Evolutionary conservation across 495 filamentous ascomycete genomes (phyloP), one percentile per base, ranked within the genome.

Genomic region (Penicillium egyptiacum): DNA sequence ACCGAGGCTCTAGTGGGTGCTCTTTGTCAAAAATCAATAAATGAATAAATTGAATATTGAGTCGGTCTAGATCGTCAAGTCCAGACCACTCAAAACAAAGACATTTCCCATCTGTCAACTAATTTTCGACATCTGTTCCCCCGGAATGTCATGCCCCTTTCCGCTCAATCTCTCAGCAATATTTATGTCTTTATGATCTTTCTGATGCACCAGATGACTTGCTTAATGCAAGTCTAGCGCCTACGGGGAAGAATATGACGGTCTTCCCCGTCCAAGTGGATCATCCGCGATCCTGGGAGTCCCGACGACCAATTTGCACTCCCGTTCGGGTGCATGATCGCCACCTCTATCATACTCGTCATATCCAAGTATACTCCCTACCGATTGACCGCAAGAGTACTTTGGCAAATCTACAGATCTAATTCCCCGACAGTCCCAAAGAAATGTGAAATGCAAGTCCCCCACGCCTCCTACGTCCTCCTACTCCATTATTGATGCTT

Each of bases 181-280:
- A 30, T 6, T 25, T 23, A 25, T 45, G 12, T 26, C 30, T n/a
- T 33, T 50, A 8, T 50, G 48, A 25, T 20, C 7, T 37, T 50
- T 47, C 7, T 42, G 50, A 42, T 53, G 26, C 39, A 23, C 46
- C 50, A 43, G 20, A 55, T 55, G 53, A 47, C 53, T 55, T 55
- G 53, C 53, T 33, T 55, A 12, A 37, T 45, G 53, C 53, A 53
- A 53, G 50, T 12, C 25, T 43, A 20, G 50, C 35, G 23, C 17
- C 30, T 35, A 17, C 50, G 37, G 37, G 50, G 35, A 53, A 49
- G 56, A 33, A 20, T 35, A 39, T n/a, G 14, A 16, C 23, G 19
- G 5, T 3, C 45, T 58, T 62, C 60, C 59, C 60, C 60, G 55
- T 11, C 60, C 19, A 60, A 56, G 57, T 60, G 61, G 57, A 42